Evolutionary conservation across 2,329 filamentous ascomycete species (phyloP).

Genomic region (Calonectria pteridis): DNA sequence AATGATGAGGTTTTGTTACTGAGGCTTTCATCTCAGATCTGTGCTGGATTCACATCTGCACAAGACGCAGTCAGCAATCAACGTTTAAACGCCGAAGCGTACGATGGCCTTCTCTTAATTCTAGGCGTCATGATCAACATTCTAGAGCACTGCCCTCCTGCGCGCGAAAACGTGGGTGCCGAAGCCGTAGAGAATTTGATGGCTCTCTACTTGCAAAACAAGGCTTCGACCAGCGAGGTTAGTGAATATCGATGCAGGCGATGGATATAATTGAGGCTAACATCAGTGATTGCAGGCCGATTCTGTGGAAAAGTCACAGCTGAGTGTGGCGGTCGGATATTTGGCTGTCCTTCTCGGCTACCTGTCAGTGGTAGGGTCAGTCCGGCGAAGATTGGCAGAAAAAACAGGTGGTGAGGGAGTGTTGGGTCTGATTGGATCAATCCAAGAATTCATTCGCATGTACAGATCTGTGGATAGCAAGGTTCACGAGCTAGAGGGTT

Average conservation of each 20-base stretch:
- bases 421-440: constrained; percentile 61
- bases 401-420: constrained; percentile 59
- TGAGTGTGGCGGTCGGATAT: constrained; percentile 89
- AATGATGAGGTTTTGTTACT: constrained; percentile 69
- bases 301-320: constrained; percentile 79
- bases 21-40: constrained; percentile 62
- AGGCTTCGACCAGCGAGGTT: constrained; percentile 77
- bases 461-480: constrained; percentile 63
- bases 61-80: constrained; percentile 62
- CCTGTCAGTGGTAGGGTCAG: constrained; percentile 71
- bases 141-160: constrained; percentile 78
- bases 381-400: constrained; percentile 57
- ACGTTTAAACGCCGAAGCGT: constrained; percentile 61
- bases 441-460: constrained; percentile 67
- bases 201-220: constrained; percentile 75
- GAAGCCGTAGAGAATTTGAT: constrained; percentile 70
- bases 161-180: constrained; percentile 58
- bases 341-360: constrained; percentile 87
- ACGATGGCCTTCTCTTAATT: constrained; percentile 82
- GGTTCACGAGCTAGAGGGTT: constrained; percentile 53
- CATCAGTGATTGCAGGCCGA: constrained; percentile 65
- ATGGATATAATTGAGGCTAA: constrained; percentile 15
- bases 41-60: constrained; percentile 63
- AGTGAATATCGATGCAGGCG: constrained; percentile 44
- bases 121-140: constrained; percentile 90